Evolutionary conservation across 1,284 basidiomycete species (phyloP).

Genomic region (Pseudozyma sp.): DNA sequence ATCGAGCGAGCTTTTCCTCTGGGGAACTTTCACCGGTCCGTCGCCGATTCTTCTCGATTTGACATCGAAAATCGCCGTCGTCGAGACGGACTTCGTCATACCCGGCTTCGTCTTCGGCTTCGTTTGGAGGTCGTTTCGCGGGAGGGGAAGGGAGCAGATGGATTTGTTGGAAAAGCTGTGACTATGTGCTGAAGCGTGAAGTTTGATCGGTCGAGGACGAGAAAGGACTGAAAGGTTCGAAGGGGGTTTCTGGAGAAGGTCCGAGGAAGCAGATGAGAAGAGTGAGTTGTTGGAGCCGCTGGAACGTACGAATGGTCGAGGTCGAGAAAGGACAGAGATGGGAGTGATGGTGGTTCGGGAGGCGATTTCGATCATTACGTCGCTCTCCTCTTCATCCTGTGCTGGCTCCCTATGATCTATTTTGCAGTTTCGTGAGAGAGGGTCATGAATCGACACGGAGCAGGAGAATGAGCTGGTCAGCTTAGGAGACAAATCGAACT

Average conservation of each 20-base stretch:
- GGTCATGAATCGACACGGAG: constrained; percentile 3
- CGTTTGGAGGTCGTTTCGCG: too few relatives aligned
- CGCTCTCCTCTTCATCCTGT: constrained; percentile 4
- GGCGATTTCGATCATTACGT: constrained; percentile 8
- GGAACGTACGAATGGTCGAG: constrained; percentile 12
- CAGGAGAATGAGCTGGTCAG: constrained; percentile 19
- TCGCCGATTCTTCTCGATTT: not conserved
- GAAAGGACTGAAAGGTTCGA: constrained; percentile 5
- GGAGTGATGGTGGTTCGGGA: constrained; percentile 7
- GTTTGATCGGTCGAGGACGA: constrained; percentile 15
- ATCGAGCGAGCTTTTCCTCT: constrained; percentile 34
- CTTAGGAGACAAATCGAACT: not conserved
- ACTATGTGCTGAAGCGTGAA: not conserved
- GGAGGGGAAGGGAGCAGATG: not conserved
- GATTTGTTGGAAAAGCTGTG: constrained; percentile 12
- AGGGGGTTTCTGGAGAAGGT: constrained; percentile 3
- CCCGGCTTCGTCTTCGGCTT: not conserved
- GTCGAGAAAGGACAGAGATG: constrained; percentile 19
- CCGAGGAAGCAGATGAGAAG: constrained; percentile 12
- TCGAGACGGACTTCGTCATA: constrained; percentile 18
- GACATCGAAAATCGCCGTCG: not conserved
- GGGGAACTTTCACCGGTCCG: constrained; percentile 18
- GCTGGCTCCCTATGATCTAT: not conserved
- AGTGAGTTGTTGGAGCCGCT: constrained; percentile 13
- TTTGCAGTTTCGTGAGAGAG: not conserved